A percentile compares a stretch with the other conserved stretches of the same genome.
Conservation (phyloP, 129 eudicot species). For the Arctium lappa region DNA sequence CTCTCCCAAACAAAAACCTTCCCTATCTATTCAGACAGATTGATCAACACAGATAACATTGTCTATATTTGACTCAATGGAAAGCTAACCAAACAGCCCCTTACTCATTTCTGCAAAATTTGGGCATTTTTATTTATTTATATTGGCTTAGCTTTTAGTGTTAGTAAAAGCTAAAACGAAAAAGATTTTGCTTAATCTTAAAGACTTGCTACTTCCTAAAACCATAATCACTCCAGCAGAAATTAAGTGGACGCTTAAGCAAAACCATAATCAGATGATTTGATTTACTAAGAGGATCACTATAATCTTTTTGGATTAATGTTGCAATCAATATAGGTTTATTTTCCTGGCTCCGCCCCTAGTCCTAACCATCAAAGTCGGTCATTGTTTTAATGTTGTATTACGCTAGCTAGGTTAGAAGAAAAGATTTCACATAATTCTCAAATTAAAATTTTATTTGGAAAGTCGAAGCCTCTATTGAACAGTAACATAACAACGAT, state of each 20-base stretch:
- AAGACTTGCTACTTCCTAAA: too few relatives aligned
- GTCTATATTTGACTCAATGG: background rate
- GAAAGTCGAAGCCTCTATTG: background rate
- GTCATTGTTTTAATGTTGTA: background rate
- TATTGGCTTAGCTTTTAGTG: background rate
- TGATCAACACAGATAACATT: too few relatives aligned
- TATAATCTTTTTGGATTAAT: background rate
- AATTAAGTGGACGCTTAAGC: background rate
- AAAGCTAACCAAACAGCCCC: background rate
- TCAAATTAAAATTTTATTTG: background rate
- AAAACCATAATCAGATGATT: background rate
- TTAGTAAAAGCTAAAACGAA: background rate
- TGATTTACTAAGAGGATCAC: background rate
- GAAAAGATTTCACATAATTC: background rate
- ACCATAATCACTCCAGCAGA: background rate
- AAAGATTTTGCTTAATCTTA: background rate
- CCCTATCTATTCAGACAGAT: too few relatives aligned
- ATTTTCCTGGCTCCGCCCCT: background rate
- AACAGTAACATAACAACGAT: background rate
- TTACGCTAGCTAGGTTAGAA: background rate
- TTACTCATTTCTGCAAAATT: background rate
- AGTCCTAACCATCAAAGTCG: background rate
- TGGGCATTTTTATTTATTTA: background rate
- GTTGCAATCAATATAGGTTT: background rate
- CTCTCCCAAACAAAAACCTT: too few relatives aligned